Evolutionary conservation across 164 flowering plant species (phyloP).

Genomic region (Aristolochia californica): DNA sequence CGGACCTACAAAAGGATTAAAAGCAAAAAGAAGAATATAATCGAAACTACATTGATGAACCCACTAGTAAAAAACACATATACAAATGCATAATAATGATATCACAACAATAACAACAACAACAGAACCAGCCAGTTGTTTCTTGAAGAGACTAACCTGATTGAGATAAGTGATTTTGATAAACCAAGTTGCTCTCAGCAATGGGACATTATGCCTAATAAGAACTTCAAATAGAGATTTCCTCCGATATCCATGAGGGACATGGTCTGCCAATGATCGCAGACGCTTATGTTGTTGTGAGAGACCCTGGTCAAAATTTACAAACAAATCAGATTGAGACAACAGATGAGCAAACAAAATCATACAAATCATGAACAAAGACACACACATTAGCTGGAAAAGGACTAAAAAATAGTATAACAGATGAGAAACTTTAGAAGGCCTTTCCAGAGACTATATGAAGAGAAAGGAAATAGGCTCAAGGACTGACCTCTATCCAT

Average conservation of each 20-base stretch:
- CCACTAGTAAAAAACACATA: slow-evolving; percentile 5
- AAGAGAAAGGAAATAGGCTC: not conserved
- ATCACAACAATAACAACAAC: too few relatives aligned
- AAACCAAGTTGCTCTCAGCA: slow-evolving; percentile 95
- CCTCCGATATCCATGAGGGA: slow-evolving; percentile 82
- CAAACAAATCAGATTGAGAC: too few relatives aligned
- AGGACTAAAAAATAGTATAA: not conserved
- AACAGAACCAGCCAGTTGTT: too few relatives aligned
- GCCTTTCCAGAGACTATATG: not conserved
- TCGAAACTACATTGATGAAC: slow-evolving; percentile 7
- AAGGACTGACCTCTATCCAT: slow-evolving; percentile 82
- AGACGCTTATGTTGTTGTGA: slow-evolving; percentile 86
- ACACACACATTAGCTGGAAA: not conserved
- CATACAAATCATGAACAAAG: not conserved
- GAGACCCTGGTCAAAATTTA: slow-evolving; percentile 44
- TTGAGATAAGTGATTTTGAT: slow-evolving; percentile 87
- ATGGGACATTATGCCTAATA: slow-evolving; percentile 81
- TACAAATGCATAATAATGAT: not conserved
- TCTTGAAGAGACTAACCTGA: slow-evolving; percentile 18
- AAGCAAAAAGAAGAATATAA: not conserved
- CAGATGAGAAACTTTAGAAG: not conserved
- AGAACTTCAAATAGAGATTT: slow-evolving; percentile 81
- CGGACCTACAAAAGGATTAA: slow-evolving; percentile 50
- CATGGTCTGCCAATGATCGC: slow-evolving; percentile 77
- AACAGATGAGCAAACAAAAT: not conserved